Conservation (phyloP, 805 yeast species). For the Ogataea ganodermae region DNA sequence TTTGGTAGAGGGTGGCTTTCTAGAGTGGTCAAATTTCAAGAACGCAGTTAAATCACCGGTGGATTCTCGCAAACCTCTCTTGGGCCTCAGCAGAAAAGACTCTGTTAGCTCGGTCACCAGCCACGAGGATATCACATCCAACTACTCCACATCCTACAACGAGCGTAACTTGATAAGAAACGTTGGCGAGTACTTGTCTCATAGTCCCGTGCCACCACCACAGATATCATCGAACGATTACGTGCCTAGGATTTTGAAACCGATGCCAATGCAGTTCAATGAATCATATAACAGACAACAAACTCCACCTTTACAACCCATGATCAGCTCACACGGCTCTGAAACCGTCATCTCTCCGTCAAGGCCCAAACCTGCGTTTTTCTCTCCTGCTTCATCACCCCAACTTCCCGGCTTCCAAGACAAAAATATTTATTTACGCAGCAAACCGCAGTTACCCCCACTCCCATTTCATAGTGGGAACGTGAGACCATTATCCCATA, state of each 20-base stretch:
- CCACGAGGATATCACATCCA: slow-evolving; percentile 18
- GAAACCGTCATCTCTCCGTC: slow-evolving; percentile 17
- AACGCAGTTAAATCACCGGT: slow-evolving; percentile 24
- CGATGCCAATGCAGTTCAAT: slow-evolving; percentile 3
- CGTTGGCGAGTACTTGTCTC: slow-evolving; percentile 25
- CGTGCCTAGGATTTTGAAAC: background rate
- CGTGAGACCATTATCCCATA: slow-evolving; percentile 1
- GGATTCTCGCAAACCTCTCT: slow-evolving; percentile 22
- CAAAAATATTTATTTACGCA: slow-evolving; percentile 10
- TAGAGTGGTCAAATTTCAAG: slow-evolving; percentile 53
- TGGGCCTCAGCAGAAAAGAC: slow-evolving; percentile 17
- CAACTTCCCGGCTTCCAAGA: slow-evolving; percentile 9
- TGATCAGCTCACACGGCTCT: slow-evolving; percentile 6
- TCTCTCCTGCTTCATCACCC: slow-evolving; percentile 19
- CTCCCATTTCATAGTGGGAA: slow-evolving; percentile 3
- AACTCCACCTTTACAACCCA: background rate
- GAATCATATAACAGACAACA: slow-evolving; percentile 4
- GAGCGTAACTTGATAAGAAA: slow-evolving; percentile 23
- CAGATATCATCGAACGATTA: slow-evolving; percentile 11
- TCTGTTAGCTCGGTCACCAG: slow-evolving; percentile 14
- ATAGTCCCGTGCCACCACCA: slow-evolving; percentile 16
- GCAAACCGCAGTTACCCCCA: slow-evolving; percentile 15
- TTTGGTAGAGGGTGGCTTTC: slow-evolving; percentile 59
- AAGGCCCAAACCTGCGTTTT: slow-evolving; percentile 25
- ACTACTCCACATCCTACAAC: slow-evolving; percentile 16